phyloP scores from a whole-genome alignment of 345 rosid species.

The Populus alba region DNA sequence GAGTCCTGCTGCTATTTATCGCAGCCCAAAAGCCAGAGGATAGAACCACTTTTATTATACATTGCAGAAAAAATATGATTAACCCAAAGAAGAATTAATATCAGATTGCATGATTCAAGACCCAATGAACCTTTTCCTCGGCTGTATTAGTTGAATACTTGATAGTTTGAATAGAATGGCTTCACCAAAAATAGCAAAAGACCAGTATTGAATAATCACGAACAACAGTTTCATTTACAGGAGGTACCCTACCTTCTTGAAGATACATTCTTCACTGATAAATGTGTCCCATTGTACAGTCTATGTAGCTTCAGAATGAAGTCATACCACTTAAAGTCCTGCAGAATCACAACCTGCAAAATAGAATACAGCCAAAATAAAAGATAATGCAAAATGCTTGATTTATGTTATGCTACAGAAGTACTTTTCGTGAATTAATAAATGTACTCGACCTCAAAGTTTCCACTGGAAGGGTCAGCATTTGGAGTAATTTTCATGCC shows the following conservation, averaged over 20 bases:
- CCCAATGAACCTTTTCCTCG: background rate
- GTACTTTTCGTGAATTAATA: background rate
- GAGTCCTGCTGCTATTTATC: background rate
- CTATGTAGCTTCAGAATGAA: conserved; percentile 66
- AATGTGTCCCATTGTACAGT: conserved; percentile 87
- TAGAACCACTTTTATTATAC: background rate
- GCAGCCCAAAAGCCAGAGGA: background rate
- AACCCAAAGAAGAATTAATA: background rate
- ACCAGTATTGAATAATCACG: background rate
- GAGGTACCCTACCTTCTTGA: conserved; percentile 56
- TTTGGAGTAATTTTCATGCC: conserved; percentile 97
- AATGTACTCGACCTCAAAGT: conserved; percentile 58
- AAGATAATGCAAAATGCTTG: conserved; percentile 2
- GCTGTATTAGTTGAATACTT: background rate
- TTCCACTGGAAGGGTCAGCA: conserved; percentile 75
- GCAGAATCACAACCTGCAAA: conserved; percentile 83
- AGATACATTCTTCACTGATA: conserved; percentile 61
- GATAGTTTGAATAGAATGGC: background rate
- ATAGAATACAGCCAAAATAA: conserved; percentile 17
- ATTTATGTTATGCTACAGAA: background rate
- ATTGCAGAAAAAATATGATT: background rate
- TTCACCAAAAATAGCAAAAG: background rate
- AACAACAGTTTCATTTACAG: conserved; percentile 8
- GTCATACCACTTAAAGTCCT: conserved; percentile 91
- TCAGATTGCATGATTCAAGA: background rate